A percentile compares a stretch with the other conserved stretches of the same genome.
Evolutionary conservation across 2,329 filamentous ascomycete genomes (phyloP).

Genomic region (Chalara sp.): DNA sequence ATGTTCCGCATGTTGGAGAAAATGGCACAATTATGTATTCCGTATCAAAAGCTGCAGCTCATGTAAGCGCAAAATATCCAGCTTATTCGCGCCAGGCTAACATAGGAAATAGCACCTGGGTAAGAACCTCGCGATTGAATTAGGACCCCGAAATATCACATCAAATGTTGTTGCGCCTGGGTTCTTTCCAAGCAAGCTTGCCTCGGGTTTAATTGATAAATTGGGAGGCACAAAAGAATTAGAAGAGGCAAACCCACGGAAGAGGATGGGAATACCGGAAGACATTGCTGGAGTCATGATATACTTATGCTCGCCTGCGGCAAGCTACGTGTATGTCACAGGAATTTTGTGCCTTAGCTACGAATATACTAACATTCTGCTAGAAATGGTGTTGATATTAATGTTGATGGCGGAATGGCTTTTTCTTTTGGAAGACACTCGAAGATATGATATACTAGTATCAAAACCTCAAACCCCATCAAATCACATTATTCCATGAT

Average conservation of each 20-base stretch:
- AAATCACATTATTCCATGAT: too few relatives aligned
- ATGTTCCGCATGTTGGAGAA: constrained; percentile 50
- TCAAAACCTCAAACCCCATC: too few relatives aligned
- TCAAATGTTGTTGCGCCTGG: constrained; percentile 62
- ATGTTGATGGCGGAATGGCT: constrained; percentile 25
- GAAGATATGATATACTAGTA: constrained; percentile 6
- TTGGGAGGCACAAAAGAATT: constrained; percentile 49
- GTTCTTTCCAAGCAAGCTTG: constrained; percentile 65
- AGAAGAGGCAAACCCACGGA: constrained; percentile 44
- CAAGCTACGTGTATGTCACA: constrained; percentile 38
- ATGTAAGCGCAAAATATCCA: constrained; percentile 20
- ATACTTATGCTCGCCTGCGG: constrained; percentile 46
- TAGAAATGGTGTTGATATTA: constrained; percentile 32
- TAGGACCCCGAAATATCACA: constrained; percentile 58
- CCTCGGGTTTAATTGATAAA: constrained; percentile 54
- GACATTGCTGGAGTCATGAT: constrained; percentile 55
- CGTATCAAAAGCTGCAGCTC: constrained; percentile 60
- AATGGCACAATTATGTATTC: constrained; percentile 61
- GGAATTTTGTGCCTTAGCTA: background rate
- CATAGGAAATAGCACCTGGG: constrained; percentile 47
- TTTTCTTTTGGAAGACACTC: constrained; percentile 9
- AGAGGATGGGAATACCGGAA: constrained; percentile 47
- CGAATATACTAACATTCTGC: background rate
- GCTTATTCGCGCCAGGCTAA: background rate
- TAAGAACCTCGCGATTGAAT: constrained; percentile 62